Conservation (phyloP, 2,329 filamentous ascomycete species). For the Sphaerostilbella broomeana region DNA sequence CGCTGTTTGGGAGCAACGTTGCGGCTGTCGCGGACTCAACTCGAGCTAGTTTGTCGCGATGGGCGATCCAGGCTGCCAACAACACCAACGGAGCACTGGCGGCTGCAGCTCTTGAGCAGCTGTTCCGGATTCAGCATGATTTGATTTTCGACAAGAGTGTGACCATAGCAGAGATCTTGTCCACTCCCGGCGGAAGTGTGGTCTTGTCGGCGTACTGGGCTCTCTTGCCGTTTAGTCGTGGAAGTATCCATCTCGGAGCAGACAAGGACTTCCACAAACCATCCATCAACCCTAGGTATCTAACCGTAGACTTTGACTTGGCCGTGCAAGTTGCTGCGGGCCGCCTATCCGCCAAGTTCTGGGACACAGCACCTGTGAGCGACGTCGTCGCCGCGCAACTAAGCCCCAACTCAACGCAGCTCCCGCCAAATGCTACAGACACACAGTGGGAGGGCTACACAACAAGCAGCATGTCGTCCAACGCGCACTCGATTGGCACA, state of each 20-base stretch:
- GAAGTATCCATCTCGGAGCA: constrained; percentile 49
- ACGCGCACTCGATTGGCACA: constrained; percentile 43
- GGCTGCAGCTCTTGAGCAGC: constrained; percentile 28
- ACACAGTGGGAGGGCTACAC: constrained; percentile 16
- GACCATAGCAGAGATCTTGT: constrained; percentile 42
- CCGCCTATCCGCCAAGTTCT: constrained; percentile 26
- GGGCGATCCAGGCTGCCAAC: constrained; percentile 25
- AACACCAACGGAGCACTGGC: constrained; percentile 22
- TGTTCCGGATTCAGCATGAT: constrained; percentile 40
- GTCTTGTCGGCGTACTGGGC: constrained; percentile 33
- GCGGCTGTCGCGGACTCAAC: constrained; percentile 21
- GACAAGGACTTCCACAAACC: constrained; percentile 35
- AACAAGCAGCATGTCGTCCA: constrained; percentile 14
- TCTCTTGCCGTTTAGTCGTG: constrained; percentile 48
- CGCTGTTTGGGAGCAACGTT: constrained; percentile 27
- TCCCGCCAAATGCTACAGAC: constrained; percentile 11
- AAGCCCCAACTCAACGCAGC: not conserved
- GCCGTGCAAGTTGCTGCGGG: constrained; percentile 35
- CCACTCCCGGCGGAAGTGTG: constrained; percentile 23
- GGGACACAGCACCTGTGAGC: constrained; percentile 21
- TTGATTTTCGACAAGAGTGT: constrained; percentile 40
- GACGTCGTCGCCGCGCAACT: constrained; percentile 2
- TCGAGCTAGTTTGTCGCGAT: constrained; percentile 21
- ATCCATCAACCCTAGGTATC: constrained; percentile 20
- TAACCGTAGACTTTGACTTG: constrained; percentile 47